Evolutionary conservation across 495 filamentous ascomycete species (phyloP).

Genomic region (Talaromyces trachyspermus): DNA sequence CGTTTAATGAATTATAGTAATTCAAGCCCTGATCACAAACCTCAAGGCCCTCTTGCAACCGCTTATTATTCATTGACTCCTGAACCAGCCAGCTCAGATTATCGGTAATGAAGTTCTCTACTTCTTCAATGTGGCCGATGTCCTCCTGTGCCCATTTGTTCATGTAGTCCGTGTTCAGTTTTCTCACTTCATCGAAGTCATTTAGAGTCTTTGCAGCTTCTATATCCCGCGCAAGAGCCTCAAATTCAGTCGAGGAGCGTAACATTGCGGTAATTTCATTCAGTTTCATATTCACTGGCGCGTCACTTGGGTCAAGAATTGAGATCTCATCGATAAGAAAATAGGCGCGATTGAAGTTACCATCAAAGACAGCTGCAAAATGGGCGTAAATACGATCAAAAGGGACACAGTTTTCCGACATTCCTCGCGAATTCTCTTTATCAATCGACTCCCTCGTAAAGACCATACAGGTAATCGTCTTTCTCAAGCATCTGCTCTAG

Average conservation of each 20-base stretch:
- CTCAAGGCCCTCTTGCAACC: background rate
- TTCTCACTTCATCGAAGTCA: background rate
- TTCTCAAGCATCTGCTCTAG: background rate
- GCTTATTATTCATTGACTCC: background rate
- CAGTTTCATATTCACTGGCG: background rate
- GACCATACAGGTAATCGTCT: background rate
- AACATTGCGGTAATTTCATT: background rate
- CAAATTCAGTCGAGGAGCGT: background rate
- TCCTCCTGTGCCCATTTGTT: background rate
- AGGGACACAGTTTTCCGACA: background rate
- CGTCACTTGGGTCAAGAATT: background rate
- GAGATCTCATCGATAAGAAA: background rate
- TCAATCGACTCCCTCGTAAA: background rate
- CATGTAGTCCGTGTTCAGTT: background rate
- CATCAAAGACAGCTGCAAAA: background rate
- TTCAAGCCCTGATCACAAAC: background rate
- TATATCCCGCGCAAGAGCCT: background rate
- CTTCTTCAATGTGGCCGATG: background rate
- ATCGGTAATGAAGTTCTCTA: background rate
- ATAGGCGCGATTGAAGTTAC: background rate
- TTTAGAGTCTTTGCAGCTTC: background rate
- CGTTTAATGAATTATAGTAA: background rate
- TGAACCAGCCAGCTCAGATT: background rate
- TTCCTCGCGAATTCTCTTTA: background rate
- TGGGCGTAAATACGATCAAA: background rate